These are phyloP conservation scores for Cutaneotrichosporon cyanovorans DNA, from an alignment of 1,284 basidiomycete species.

Conservation along the genomic window DNA sequence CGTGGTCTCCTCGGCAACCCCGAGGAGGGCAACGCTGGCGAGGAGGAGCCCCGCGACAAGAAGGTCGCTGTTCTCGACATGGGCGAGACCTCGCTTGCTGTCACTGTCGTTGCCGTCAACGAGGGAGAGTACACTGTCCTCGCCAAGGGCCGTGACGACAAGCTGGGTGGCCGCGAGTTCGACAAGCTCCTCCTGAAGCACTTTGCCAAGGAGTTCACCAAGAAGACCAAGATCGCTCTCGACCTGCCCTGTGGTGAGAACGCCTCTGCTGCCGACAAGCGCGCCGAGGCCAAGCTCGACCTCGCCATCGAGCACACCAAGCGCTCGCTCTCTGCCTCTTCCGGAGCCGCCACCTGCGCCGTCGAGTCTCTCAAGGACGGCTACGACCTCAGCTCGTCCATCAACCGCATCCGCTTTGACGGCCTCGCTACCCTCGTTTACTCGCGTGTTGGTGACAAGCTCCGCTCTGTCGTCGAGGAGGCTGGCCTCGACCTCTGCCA, in stretches of 20 bases:
- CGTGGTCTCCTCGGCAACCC: constrained; percentile 41
- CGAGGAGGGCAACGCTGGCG: constrained; percentile 46
- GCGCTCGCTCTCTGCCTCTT: constrained; percentile 79
- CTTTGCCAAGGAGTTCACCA: constrained; percentile 94
- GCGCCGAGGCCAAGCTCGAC: constrained; percentile 86
- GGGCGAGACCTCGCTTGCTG: constrained; percentile 52
- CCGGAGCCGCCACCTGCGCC: constrained; percentile 76
- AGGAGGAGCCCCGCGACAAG: constrained; percentile 50
- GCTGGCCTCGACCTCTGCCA: constrained; percentile 66
- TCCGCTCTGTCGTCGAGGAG: constrained; percentile 56
- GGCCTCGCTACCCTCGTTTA: constrained; percentile 71
- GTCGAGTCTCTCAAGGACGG: constrained; percentile 95
- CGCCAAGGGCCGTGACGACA: constrained; percentile 48
- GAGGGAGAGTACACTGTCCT: constrained; percentile 53
- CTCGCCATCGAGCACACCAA: constrained; percentile 94
- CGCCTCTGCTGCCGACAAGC: constrained; percentile 58
- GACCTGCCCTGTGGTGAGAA: constrained; percentile 54
- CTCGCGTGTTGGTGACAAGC: constrained; percentile 57
- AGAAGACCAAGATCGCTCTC: constrained; percentile 82
- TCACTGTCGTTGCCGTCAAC: constrained; percentile 50
- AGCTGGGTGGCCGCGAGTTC: constrained; percentile 52
- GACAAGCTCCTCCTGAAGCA: constrained; percentile 64
- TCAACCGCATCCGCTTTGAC: constrained; percentile 92
- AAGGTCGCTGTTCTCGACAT: constrained; percentile 54
- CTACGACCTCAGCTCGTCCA: constrained; percentile 80